A percentile compares a stretch with the other conserved stretches of the same genome.
Conservation (phyloP, 139 green algal genomes). For the Haematococcus lacustris region DNA sequence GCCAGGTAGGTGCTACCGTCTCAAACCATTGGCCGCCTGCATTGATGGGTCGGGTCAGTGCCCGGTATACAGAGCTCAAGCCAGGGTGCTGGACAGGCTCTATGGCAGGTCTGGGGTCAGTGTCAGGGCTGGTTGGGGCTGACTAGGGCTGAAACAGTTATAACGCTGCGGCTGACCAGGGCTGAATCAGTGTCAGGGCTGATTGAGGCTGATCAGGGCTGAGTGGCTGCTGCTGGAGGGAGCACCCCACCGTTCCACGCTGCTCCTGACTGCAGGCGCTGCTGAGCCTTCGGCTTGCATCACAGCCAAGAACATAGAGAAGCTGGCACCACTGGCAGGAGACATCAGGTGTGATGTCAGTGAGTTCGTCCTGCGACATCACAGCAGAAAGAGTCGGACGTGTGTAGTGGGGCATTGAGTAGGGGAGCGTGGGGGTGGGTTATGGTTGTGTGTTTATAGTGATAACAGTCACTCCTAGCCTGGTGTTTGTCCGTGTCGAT, state of each 20-base stretch:
- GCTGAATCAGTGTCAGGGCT: too few relatives aligned
- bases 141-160: too few relatives aligned
- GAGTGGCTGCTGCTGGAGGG: too few relatives aligned
- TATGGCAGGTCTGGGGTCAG: too few relatives aligned
- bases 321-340: conserved; percentile 69
- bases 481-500: not conserved
- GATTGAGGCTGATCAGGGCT: too few relatives aligned
- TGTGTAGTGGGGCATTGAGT: not conserved
- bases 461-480: not conserved
- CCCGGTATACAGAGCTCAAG: too few relatives aligned
- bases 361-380: conserved; percentile 44
- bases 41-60: too few relatives aligned
- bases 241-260: conserved; percentile 17
- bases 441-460: not conserved
- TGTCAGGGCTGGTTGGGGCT: too few relatives aligned
- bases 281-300: conserved; percentile 38
- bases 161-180: too few relatives aligned
- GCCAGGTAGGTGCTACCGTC: too few relatives aligned
- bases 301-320: conserved; percentile 78
- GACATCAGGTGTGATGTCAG: conserved; percentile 75
- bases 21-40: too few relatives aligned
- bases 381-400: not conserved
- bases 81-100: too few relatives aligned
- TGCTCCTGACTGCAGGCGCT: not conserved
- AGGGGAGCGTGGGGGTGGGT: not conserved